These are phyloP conservation scores for Lentinus tigrinus DNA, from an alignment of 768 basidiomycete species.

Conservation along the genomic window DNA sequence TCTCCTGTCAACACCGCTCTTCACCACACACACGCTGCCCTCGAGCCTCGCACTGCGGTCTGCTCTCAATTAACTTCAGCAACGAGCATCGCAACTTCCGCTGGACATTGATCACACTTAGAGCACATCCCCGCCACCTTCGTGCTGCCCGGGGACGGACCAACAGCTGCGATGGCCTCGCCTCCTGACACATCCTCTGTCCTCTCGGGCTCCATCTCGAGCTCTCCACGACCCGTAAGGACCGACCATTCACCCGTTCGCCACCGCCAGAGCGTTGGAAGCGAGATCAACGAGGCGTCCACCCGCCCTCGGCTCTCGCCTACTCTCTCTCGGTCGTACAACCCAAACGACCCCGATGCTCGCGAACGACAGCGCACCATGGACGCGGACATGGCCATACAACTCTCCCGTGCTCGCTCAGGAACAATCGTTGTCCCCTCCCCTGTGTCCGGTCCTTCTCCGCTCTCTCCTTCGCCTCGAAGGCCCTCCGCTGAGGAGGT, in stretches of 20 bases:
- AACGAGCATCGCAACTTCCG: no score
- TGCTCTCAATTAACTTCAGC: no score
- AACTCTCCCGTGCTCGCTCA: conserved; percentile 69
- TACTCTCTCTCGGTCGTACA: conserved; percentile 57
- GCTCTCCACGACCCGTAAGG: conserved; percentile 25
- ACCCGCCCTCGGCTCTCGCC: conserved; percentile 58
- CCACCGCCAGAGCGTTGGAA: conserved; percentile 19
- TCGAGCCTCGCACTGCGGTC: background rate
- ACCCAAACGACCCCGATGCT: conserved; percentile 70
- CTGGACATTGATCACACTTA: no score
- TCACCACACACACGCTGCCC: background rate
- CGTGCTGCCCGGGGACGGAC: background rate
- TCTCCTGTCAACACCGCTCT: background rate
- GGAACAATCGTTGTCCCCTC: conserved; percentile 46
- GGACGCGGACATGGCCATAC: conserved; percentile 92
- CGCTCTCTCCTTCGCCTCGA: conserved; percentile 33
- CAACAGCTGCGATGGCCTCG: conserved; percentile 23
- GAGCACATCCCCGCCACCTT: background rate
- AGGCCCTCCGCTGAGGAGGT: conserved; percentile 26
- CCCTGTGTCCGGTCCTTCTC: conserved; percentile 32
- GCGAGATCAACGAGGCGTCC: conserved; percentile 33
- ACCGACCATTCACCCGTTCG: conserved; percentile 28
- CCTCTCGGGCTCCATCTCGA: conserved; percentile 23
- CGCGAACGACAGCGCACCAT: conserved; percentile 88
- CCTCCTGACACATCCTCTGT: conserved; percentile 26